Evolutionary conservation across 306 rosid species (phyloP), one percentile per base, ranked within the genome.

Genomic region (Cicer yamashitae): DNA sequence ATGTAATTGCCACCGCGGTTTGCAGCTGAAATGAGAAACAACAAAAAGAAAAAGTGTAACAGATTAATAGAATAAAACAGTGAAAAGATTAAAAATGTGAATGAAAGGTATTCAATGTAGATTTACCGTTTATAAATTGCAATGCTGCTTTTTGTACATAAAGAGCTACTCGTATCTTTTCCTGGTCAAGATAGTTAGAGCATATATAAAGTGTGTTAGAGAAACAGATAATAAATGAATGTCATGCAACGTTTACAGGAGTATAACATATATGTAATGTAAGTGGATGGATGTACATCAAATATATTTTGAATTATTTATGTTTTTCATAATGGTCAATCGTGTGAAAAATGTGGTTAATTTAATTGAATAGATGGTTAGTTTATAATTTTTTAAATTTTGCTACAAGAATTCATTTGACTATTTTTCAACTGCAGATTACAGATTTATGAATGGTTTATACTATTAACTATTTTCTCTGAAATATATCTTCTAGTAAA

Each of bases 71-170:
- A 15, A 45, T 10, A 67, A 25, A 66, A 41, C 6, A 54, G 61
- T 10, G 53, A 65, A 46, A 50, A 37, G 8, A 25, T 38, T 14
- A 22, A 15, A 53, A 62, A 20, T 1, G 4, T 64, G 72, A 20
- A 46, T 56, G 56, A 57, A 67, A 6, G 62, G 7, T 46, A 69
- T 46, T 61, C 34, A 72, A 71, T 58, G 43, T 46, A 67, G 37
- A 53, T 34, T 34, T 84, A 92, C 97, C 94, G 12, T 60, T 85
- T 17, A 90, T 90, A 71, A 92, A 92, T 11, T 92, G 92, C 66
- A 90, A 82, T 43, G 98, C 94, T 73, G 98, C 98, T 50, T 90
- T 87, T 63, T 88, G 93, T 47, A 92, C 98, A 67, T 78, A 88
- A 5, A 88, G 84, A 54, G 92, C 96, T 7, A 89, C 86, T 47